Evolutionary conservation across 176 grass and related monocot species (phyloP), one percentile per base, ranked within the genome.

Genomic region (Leersia perrieri): DNA sequence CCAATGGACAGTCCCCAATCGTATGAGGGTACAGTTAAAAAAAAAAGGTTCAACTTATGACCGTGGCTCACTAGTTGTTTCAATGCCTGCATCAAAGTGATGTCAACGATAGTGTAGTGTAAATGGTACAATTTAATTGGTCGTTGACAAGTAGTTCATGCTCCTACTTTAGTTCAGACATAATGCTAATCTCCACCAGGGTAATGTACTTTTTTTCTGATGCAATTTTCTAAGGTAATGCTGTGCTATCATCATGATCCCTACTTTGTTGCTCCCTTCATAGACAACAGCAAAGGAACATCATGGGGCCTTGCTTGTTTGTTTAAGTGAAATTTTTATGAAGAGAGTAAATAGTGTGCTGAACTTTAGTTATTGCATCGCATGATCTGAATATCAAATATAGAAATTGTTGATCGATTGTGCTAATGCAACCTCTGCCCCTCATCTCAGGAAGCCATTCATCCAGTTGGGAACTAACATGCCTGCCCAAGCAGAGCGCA

Each of bases 401-500:
- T 79, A 15, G 68, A 66, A 74, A 73, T 4, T 18, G 75, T 80
- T 80, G 7, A 62, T 72, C 44, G 5, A 0, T 81, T 71, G 68
- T 20, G 63, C 75, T 84, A 74, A 84, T 74, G 15, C 39, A 68
- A 49, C 40, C n/a, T 61, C 15, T 84, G 62, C 63, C 36, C 5
- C 63, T 58, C 61, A 49, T 40, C 34, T 72, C 75, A 95, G 93
- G 82, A 92, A 86, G 60, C 85, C 93, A 78, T 74, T 88, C 71
- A 77, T 86, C 25, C 78, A 81, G 60, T 67, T 95, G 68, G 93
- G 93, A 27, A 71, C 75, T 65, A 92, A 92, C 49, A 86, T 95
- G 87, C 93, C 93, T 0, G 93, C 90, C n/a, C 80, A 89, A 34
- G 93, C 93, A 62, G 90, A 95, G 39, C 79, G 28, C 40, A 69